Evolutionary conservation across 2,329 filamentous ascomycete species (phyloP).

Genomic region (Aspergillus flavus): DNA sequence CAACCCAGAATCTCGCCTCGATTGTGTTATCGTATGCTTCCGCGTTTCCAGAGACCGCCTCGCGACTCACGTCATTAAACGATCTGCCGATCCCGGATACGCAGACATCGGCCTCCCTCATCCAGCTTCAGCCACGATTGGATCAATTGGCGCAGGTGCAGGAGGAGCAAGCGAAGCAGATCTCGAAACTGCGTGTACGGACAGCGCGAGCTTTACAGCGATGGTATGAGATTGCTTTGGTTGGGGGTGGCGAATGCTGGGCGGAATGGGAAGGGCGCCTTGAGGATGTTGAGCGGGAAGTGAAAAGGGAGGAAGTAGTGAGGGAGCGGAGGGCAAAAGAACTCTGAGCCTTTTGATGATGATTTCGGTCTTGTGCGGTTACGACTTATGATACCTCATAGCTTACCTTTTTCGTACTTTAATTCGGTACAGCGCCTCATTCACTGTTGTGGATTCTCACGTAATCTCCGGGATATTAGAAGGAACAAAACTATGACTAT

Average conservation of each 20-base stretch:
- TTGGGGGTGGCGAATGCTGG: slow-evolving; percentile 69
- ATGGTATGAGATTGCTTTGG: slow-evolving; percentile 75
- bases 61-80: slow-evolving; percentile 51
- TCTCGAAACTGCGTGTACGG: slow-evolving; percentile 45
- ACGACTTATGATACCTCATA: slow-evolving; percentile 15
- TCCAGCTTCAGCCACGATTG: slow-evolving; percentile 47
- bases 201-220: slow-evolving; percentile 57
- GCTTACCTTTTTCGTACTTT: slow-evolving; percentile 1
- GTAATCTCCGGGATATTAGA: not conserved
- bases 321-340: slow-evolving; percentile 57
- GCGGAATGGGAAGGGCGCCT: slow-evolving; percentile 72
- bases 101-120: slow-evolving; percentile 42
- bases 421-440: not conserved
- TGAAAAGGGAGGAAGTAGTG: slow-evolving; percentile 65
- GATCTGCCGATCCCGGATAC: slow-evolving; percentile 51
- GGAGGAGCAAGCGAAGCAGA: slow-evolving; percentile 40
- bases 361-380: slow-evolving; percentile 1
- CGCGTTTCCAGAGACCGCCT: slow-evolving; percentile 51
- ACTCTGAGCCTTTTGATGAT: slow-evolving; percentile 19
- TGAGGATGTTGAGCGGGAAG: slow-evolving; percentile 64
- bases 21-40: slow-evolving; percentile 50
- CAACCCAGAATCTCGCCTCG: slow-evolving; percentile 39
- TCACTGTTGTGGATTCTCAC: not conserved
- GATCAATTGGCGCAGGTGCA: slow-evolving; percentile 40
- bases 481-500: not conserved